Percentiles rank a stretch among this genome's conserved stretches.
Evolutionary conservation across 805 yeast species (phyloP).

Genomic region (Saccharomycopsis selenospora): DNA sequence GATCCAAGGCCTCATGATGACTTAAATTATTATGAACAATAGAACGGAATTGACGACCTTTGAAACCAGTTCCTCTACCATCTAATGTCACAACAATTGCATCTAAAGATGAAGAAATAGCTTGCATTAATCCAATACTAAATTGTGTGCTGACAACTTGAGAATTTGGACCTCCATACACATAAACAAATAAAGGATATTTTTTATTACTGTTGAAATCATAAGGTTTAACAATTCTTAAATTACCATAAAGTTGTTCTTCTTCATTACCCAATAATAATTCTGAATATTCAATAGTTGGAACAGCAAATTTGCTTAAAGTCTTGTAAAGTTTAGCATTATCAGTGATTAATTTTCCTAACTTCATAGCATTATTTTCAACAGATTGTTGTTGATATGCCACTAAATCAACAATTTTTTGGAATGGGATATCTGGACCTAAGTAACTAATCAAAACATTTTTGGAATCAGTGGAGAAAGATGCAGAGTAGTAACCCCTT

Average conservation of each 20-base stretch:
- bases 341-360: conserved; percentile 36
- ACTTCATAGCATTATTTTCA: background rate
- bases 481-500: conserved; percentile 61
- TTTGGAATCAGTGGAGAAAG: conserved; percentile 76
- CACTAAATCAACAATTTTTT: conserved; percentile 57
- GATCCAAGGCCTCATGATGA: conserved; percentile 75
- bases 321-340: conserved; percentile 37
- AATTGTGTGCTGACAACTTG: conserved; percentile 67
- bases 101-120: conserved; percentile 67
- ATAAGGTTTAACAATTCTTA: conserved; percentile 71
- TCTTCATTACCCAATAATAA: conserved; percentile 46
- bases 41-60: conserved; percentile 70
- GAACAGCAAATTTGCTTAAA: conserved; percentile 45
- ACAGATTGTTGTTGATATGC: conserved; percentile 23
- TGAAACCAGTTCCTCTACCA: conserved; percentile 94
- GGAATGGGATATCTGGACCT: conserved; percentile 80
- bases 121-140: conserved; percentile 59
- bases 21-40: conserved; percentile 80
- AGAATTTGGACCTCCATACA: conserved; percentile 95
- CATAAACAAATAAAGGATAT: conserved; percentile 78
- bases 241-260: conserved; percentile 47
- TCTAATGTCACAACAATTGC: conserved; percentile 92
- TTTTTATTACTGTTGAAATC: conserved; percentile 46
- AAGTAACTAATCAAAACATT: conserved; percentile 60
- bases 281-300: conserved; percentile 46